Base-by-base conservation (phyloP, 305 asterid genomes). In the Ajuga reptans region DNA sequence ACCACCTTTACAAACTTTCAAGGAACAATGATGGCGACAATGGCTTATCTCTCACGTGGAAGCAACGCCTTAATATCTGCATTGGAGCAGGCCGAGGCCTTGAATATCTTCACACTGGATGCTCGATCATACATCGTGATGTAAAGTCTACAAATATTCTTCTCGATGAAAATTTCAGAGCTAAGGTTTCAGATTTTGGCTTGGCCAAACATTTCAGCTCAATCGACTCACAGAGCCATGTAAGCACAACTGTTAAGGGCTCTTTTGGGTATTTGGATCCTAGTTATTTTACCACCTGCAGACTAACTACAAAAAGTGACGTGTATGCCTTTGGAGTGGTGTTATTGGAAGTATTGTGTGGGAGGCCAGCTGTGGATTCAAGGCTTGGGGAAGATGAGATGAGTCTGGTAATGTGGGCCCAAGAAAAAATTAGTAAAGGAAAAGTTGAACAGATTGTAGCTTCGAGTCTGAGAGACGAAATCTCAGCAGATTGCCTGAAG, bases 171-270 rank as follows among this genome's bases (percentile, higher is more conserved):
- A 77, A 81, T 53, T 70, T 78, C 6, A 17, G 34, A 1, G 82
- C 84, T 53, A 84, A 77, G 62, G 66, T 84, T 58, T 70, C 85
- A 52, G 88, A 84, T 58, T 83, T 83, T 45, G 88, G 85, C 29
- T 47, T 81, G 66, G 84, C 83, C 16, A 85, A 79, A 64, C 43
- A 46, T 12, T 64, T 69, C 55, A 53, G 79, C 49, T 79, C 16
- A 33, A 57, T 10, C 42, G 42, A 58, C 4, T 7, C 66, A 16
- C 47, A 67, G 31, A 78, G 78, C 66, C 68, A 76, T 41, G 68
- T 82, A 6, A 73, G 57, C 67, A 77, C 87, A 33, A 61, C 54
- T 3, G 76, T 82, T 1, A 80, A 75, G 73, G 87, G 87, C 4
- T 62, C 85, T 1, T 56, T 14, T 70, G 87, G 87, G 21, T 84